phyloP scores from a whole-genome alignment of 176 grass and related monocot species.

The Bromus sterilis region DNA sequence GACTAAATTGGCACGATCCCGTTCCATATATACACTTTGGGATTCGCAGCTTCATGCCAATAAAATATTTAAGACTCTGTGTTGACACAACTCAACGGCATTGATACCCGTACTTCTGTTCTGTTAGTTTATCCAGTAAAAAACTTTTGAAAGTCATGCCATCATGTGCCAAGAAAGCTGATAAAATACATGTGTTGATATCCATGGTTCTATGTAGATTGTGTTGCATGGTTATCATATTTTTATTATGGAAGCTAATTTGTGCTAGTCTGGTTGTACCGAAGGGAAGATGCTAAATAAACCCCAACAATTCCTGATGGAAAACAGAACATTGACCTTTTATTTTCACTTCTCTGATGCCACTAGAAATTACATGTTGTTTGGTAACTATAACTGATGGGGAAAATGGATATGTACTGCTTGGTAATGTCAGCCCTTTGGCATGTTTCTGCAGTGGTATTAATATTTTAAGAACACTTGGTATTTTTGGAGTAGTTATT shows the following conservation, averaged over 20 bases:
- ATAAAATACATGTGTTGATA: neutral
- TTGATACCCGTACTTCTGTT: neutral
- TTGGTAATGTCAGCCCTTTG: neutral
- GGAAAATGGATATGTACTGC: neutral
- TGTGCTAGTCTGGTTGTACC: neutral
- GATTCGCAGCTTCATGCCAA: constrained; percentile 14
- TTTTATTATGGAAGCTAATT: neutral
- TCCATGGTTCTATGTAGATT: neutral
- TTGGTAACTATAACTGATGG: neutral
- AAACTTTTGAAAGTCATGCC: neutral
- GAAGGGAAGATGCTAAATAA: neutral
- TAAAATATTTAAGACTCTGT: neutral
- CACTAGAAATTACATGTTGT: neutral
- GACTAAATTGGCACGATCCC: neutral
- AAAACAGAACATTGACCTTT: neutral
- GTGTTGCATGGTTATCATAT: neutral
- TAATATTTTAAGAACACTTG: neutral
- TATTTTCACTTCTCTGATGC: constrained; percentile 1
- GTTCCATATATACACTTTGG: neutral
- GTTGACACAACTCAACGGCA: neutral
- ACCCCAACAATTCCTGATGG: neutral
- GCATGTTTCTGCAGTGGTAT: neutral
- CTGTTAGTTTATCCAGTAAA: neutral
- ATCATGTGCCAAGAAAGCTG: neutral
- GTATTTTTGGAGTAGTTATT: neutral